A percentile compares a stretch with the other conserved stretches of the same genome.
Evolutionary conservation across 129 eudicot genomes (phyloP).

Genomic region (Smallanthus sonchifolius): DNA sequence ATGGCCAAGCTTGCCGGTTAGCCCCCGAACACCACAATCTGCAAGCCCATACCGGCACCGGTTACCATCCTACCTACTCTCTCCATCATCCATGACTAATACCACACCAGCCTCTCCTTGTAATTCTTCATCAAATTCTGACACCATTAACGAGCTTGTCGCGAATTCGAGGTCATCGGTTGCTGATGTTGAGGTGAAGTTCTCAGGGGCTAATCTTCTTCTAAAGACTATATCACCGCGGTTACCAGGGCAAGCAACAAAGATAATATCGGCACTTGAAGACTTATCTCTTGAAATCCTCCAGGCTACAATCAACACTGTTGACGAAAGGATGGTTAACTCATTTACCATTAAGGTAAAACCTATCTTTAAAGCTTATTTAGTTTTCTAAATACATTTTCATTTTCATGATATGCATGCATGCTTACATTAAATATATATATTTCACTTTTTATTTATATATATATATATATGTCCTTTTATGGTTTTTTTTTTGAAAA

Average conservation of each 20-base stretch:
- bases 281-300: conserved; percentile 82
- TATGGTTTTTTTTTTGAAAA: too few species aligned
- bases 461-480: too few species aligned
- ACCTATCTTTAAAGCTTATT: not conserved
- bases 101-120: conserved; percentile 40
- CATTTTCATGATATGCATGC: conserved; percentile 14
- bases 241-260: conserved; percentile 70
- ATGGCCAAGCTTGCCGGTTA: conserved; percentile 64
- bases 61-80: conserved; percentile 19
- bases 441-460: not conserved
- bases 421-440: conserved; percentile 1
- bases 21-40: conserved; percentile 78
- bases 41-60: conserved; percentile 56
- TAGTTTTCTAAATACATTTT: not conserved
- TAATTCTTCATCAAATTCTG: conserved; percentile 36
- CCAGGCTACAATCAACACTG: conserved; percentile 54
- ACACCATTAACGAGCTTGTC: conserved; percentile 61
- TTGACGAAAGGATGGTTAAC: conserved; percentile 55
- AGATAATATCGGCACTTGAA: conserved; percentile 68
- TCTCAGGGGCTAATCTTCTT: conserved; percentile 68
- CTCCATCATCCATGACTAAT: conserved; percentile 13
- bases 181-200: conserved; percentile 90
- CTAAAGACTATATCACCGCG: conserved; percentile 57
- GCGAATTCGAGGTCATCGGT: conserved; percentile 70
- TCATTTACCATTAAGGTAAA: conserved; percentile 88